Conservation (phyloP, 2,329 filamentous ascomycete species). For the Talaromyces sp. region DNA sequence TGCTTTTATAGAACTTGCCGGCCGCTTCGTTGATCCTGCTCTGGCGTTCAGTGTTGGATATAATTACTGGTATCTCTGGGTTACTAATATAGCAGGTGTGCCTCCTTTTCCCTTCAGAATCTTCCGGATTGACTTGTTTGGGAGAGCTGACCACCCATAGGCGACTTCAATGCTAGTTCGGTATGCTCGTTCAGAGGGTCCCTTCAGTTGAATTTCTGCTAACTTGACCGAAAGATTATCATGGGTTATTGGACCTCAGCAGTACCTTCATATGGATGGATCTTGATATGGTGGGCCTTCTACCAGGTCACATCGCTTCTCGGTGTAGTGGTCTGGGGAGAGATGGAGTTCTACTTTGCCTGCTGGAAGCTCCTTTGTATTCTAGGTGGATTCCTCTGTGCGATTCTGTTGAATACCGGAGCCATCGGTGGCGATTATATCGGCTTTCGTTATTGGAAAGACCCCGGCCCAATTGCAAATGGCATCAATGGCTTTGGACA, state of each 20-base stretch:
- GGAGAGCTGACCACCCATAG: neutral
- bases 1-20: constrained; percentile 11
- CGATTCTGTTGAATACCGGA: constrained; percentile 34
- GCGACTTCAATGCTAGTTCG: neutral
- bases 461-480: constrained; percentile 19
- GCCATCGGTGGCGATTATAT: too few species aligned
- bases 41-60: neutral
- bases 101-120: constrained; percentile 12
- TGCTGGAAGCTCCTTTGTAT: constrained; percentile 35
- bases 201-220: neutral
- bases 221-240: neutral
- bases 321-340: constrained; percentile 42
- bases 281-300: constrained; percentile 38
- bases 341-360: constrained; percentile 41
- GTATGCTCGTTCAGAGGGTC: neutral
- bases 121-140: neutral
- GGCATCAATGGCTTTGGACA: constrained; percentile 32
- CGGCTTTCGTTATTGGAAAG: constrained; percentile 34
- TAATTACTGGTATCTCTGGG: constrained; percentile 23
- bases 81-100: constrained; percentile 21
- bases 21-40: constrained; percentile 15
- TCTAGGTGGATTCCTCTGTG: constrained; percentile 31
- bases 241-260: constrained; percentile 31
- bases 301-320: constrained; percentile 26
- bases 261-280: constrained; percentile 38